Evolutionary conservation across 306 rosid genomes (phyloP), one percentile per base, ranked within the genome.

Genomic region (Castanea crenata): DNA sequence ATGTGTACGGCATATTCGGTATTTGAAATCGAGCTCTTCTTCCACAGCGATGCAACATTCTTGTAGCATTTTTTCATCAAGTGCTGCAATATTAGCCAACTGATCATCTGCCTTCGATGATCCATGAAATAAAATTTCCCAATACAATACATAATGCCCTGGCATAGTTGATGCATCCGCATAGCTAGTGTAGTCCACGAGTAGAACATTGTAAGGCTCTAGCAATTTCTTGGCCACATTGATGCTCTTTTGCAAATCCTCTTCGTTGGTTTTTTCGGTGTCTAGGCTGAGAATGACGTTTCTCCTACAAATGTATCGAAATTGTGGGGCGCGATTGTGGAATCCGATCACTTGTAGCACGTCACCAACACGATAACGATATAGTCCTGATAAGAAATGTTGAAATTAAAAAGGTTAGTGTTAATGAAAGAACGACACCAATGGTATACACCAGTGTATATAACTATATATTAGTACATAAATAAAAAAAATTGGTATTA

Each of bases 1-100:
- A 34, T 89, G 38, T 2, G 86, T 44, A 3, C 98, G 85, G 76
- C 94, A 92, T 20, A 91, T 55, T 14, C 93, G 84, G 44, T 94
- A 94, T 2, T 88, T 86, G 76, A 86, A 92, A 51, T 94, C 97
- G 5, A 94, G 81, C 19, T 94, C 85, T 76, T 94, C 97, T 72
- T 94, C 98, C 64, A 90, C 92, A 1, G 88, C 85, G 61, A 89
- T 85, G 85, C 98, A 94, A 56, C 97, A 94, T n/a, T 94, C 97
- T 38, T 89, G 81, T 12, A 94, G 77, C 71, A 92, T 86, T 18
- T 49, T 84, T 14, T 78, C 58, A 61, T 87, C 88, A 19, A 84
- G 62, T n/a, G 63, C 49, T 29, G 32, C 32, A 2, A 35, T 2
- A 15, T 16, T 29, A 29, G 4, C 78, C 41, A 79, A 4, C 4